These are phyloP conservation scores for Mycosphaerella sp. DNA, from an alignment of 2,329 filamentous ascomycete species.

Conservation along the genomic window DNA sequence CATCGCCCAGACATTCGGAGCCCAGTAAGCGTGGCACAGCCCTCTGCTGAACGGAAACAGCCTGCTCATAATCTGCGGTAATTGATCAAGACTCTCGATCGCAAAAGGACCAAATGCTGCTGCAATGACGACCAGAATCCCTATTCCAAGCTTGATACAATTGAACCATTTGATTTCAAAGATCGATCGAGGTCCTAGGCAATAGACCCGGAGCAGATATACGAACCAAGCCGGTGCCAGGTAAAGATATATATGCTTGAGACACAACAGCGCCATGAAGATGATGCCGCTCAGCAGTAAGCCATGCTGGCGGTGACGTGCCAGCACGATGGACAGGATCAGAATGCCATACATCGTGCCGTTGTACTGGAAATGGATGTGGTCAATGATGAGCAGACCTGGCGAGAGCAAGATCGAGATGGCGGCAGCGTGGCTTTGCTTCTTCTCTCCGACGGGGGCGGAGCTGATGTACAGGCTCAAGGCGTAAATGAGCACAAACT, in stretches of 20 bases:
- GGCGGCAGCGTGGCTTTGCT: conserved; percentile 75
- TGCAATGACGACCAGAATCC: conserved; percentile 64
- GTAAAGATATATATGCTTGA: conserved; percentile 98
- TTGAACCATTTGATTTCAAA: conserved; percentile 73
- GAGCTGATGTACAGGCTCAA: conserved; percentile 73
- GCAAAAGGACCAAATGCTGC: conserved; percentile 87
- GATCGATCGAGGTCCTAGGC: conserved; percentile 68
- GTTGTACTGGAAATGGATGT: conserved; percentile 99
- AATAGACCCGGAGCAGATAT: conserved; percentile 83
- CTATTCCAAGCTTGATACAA: conserved; percentile 70
- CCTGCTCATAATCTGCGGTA: conserved; percentile 73
- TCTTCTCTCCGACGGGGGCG: conserved; percentile 57
- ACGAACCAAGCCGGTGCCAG: conserved; percentile 94
- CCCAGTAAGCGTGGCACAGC: conserved; percentile 97
- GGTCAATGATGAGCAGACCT: conserved; percentile 91
- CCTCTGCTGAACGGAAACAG: conserved; percentile 92
- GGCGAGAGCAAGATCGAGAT: conserved; percentile 87
- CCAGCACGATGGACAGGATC: conserved; percentile 76
- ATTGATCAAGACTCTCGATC: conserved; percentile 56
- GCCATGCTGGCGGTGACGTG: conserved; percentile 61
- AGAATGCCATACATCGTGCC: conserved; percentile 91
- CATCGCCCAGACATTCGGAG: conserved; percentile 92
- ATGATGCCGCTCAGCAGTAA: conserved; percentile 71
- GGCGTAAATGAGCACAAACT: conserved; percentile 76
- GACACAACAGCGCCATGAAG: conserved; percentile 79